Evolutionary conservation across 2,329 filamentous ascomycete genomes (phyloP).

Genomic region (Venturia nashicola): DNA sequence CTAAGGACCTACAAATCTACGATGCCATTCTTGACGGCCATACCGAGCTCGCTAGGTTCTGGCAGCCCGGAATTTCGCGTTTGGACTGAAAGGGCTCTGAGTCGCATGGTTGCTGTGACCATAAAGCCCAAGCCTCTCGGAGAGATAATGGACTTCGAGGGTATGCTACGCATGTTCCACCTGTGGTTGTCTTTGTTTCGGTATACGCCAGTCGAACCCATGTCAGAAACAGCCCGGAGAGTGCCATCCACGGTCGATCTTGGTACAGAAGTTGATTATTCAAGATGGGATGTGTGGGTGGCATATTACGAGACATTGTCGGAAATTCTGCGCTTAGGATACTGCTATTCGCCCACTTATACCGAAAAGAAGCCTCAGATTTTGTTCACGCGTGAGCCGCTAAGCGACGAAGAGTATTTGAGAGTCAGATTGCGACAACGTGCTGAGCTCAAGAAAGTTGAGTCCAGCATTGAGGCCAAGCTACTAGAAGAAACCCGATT

Average conservation of each 20-base stretch:
- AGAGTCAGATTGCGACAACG: conserved; percentile 39
- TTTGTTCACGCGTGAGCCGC: conserved; percentile 14
- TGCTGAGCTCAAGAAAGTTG: conserved; percentile 66
- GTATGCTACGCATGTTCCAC: conserved; percentile 36
- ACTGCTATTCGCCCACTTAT: conserved; percentile 44
- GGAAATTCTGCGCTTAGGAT: conserved; percentile 54
- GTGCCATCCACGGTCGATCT: conserved; percentile 36
- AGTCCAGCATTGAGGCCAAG: conserved; percentile 66
- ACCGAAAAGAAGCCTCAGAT: conserved; percentile 12
- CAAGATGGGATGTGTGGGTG: conserved; percentile 63
- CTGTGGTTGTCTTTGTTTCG: conserved; percentile 55
- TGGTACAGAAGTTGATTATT: conserved; percentile 47
- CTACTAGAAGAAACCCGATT: conserved; percentile 71
- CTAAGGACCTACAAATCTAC: conserved; percentile 54
- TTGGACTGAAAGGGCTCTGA: conserved; percentile 70
- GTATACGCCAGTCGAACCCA: conserved; percentile 11
- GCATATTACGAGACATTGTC: conserved; percentile 76
- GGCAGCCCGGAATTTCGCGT: conserved; percentile 50
- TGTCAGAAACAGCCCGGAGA: conserved; percentile 12
- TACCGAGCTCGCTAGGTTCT: conserved; percentile 31
- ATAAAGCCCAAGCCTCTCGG: conserved; percentile 40
- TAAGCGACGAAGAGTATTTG: conserved; percentile 16
- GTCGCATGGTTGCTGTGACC: conserved; percentile 60
- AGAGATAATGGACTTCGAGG: conserved; percentile 17
- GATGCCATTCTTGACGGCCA: conserved; percentile 46